A percentile compares a stretch with the other conserved stretches of the same genome.
Evolutionary conservation across 371 early-diverging fungal genomes (phyloP).

Genomic region (Mycotypha africana): DNA sequence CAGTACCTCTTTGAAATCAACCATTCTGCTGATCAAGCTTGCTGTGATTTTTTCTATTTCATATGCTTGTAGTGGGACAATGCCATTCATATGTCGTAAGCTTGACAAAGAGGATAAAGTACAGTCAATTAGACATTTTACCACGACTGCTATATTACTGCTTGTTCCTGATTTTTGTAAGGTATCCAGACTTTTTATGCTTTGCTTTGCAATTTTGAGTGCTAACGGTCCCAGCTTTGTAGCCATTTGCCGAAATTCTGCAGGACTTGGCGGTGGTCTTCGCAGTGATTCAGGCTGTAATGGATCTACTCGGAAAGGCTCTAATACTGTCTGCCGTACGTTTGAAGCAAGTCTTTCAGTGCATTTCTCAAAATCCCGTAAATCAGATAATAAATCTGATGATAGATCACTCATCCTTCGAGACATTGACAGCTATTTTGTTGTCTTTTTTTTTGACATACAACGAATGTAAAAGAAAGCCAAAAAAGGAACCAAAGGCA

Average conservation of each 20-base stretch:
- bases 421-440: too few relatives aligned
- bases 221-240: slow-evolving; percentile 27
- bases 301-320: slow-evolving; percentile 30
- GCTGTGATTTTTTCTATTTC: slow-evolving; percentile 42
- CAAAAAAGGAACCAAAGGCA: too few relatives aligned
- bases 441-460: too few relatives aligned
- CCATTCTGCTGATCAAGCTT: slow-evolving; percentile 38
- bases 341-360: slow-evolving; percentile 18
- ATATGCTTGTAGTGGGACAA: slow-evolving; percentile 23
- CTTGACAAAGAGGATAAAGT: slow-evolving; percentile 31
- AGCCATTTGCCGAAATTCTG: slow-evolving; percentile 21
- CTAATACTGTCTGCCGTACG: slow-evolving; percentile 22
- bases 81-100: slow-evolving; percentile 30
- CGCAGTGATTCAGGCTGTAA: slow-evolving; percentile 10
- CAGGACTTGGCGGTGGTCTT: slow-evolving; percentile 19
- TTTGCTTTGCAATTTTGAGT: slow-evolving; percentile 37
- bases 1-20: slow-evolving; percentile 38
- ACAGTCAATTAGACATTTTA: slow-evolving; percentile 34
- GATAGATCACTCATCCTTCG: slow-evolving; percentile 11
- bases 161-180: too few relatives aligned
- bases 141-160: slow-evolving; percentile 9
- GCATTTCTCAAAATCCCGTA: slow-evolving; percentile 18
- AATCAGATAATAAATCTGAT: slow-evolving; percentile 1
- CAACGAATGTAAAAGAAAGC: too few relatives aligned
- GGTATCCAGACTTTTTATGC: slow-evolving; percentile 16